Conservation (phyloP, 177 flowering plant genomes). For the Telopea speciosissima region DNA sequence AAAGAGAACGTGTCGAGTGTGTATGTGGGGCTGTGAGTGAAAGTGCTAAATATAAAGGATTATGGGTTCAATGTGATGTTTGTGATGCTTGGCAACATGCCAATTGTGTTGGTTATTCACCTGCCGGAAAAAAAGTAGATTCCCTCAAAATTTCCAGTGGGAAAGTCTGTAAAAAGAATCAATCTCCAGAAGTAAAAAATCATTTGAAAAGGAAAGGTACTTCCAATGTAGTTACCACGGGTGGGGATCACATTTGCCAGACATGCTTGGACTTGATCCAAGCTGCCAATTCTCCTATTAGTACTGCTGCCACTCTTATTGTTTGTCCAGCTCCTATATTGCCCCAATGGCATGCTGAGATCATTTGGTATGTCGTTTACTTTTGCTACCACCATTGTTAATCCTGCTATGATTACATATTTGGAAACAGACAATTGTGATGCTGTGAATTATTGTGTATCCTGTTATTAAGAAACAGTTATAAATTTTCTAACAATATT, state of each 20-base stretch:
- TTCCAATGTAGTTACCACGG: constrained; percentile 35
- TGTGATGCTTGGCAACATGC: constrained; percentile 99
- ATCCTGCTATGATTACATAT: neutral
- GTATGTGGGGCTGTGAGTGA: constrained; percentile 84
- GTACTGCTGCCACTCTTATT: constrained; percentile 78
- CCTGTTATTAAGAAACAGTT: neutral
- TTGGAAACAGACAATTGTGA: neutral
- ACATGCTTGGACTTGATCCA: constrained; percentile 62
- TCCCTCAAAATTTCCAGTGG: constrained; percentile 13
- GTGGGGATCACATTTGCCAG: constrained; percentile 56
- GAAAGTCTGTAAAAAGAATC: constrained; percentile 14
- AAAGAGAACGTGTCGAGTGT: constrained; percentile 91
- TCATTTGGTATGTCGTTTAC: constrained; percentile 50
- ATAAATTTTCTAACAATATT: too few relatives aligned
- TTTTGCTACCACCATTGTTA: constrained; percentile 2
- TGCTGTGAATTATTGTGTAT: neutral
- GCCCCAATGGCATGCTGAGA: constrained; percentile 88
- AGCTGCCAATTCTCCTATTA: constrained; percentile 58
- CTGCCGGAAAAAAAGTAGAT: constrained; percentile 30
- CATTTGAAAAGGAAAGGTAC: constrained; percentile 24
- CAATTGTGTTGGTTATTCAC: constrained; percentile 81
- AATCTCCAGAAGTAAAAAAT: constrained; percentile 12
- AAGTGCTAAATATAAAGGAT: constrained; percentile 58
- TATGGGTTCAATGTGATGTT: constrained; percentile 97
- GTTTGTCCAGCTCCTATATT: constrained; percentile 93